Conservation (phyloP, 2,329 filamentous ascomycete species). For the Aspergillus sp. region DNA sequence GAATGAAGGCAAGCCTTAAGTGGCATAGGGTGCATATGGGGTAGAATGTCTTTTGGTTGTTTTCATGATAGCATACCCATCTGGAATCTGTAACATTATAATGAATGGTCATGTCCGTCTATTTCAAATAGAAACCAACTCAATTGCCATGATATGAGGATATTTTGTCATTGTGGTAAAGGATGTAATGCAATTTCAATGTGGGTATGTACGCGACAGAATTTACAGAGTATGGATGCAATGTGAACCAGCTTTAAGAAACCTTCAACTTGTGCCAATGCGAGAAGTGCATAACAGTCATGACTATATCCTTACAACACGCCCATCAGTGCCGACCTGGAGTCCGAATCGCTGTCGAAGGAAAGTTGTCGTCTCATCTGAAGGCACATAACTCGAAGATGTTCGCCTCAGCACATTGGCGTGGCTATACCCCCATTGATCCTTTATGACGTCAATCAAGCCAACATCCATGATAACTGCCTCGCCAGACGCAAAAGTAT, state of each 20-base stretch:
- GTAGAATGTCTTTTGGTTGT: too few species aligned
- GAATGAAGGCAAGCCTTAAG: constrained; percentile 19
- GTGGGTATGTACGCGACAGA: too few species aligned
- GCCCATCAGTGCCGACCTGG: constrained; percentile 30
- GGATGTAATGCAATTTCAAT: neutral
- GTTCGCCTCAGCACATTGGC: constrained; percentile 15
- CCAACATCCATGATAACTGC: constrained; percentile 34
- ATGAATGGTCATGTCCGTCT: constrained; percentile 1
- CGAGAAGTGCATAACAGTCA: too few species aligned
- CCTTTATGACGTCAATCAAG: constrained; percentile 28
- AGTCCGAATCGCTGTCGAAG: constrained; percentile 34
- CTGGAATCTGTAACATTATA: constrained; percentile 5
- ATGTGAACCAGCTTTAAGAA: too few species aligned
- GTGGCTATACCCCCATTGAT: constrained; percentile 34
- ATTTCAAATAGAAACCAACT: neutral
- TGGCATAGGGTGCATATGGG: constrained; percentile 7
- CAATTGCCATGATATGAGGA: neutral
- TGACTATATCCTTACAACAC: constrained; percentile 24
- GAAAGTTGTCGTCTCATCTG: constrained; percentile 31
- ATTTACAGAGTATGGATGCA: neutral
- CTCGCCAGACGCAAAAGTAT: constrained; percentile 33
- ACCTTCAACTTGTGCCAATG: too few species aligned
- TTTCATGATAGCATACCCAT: too few species aligned
- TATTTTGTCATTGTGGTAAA: neutral
- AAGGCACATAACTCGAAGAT: constrained; percentile 21